Evolutionary conservation across 148 eudicot genomes (phyloP).

Genomic region (Silene latifolia): DNA sequence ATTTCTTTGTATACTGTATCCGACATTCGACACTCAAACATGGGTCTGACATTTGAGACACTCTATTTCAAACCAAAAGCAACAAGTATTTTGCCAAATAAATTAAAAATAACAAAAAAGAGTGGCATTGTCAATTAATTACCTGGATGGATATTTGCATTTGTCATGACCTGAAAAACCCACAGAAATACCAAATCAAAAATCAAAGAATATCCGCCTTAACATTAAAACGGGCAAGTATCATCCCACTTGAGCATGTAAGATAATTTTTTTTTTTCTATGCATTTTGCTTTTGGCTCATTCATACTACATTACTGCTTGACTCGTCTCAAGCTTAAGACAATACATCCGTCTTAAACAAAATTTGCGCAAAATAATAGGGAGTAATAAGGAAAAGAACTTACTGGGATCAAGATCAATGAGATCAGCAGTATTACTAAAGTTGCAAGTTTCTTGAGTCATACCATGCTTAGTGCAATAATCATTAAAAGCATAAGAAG

Average conservation of each 20-base stretch:
- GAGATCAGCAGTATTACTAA: conserved; percentile 64
- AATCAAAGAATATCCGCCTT: no score
- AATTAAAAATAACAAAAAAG: not conserved
- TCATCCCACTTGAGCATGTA: no score
- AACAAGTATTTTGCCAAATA: not conserved
- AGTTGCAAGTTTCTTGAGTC: conserved; percentile 64
- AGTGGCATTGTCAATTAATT: conserved; percentile 2
- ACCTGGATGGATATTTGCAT: conserved; percentile 78
- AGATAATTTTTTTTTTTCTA: no score
- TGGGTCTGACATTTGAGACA: no score
- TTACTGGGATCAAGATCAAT: conserved; percentile 78
- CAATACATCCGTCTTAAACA: no score
- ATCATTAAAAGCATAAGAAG: conserved; percentile 82
- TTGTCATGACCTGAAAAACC: conserved; percentile 55
- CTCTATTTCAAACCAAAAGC: not conserved
- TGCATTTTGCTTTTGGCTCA: no score
- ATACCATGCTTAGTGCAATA: conserved; percentile 64
- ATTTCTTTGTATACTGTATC: no score
- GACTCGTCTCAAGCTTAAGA: no score
- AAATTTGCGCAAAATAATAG: no score
- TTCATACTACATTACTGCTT: no score
- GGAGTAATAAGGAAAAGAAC: not conserved
- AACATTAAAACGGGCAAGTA: no score
- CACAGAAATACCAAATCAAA: not conserved
- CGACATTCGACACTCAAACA: no score